Base-by-base conservation (phyloP, 768 basidiomycete genomes). In the Amanita brunnescens region DNA sequence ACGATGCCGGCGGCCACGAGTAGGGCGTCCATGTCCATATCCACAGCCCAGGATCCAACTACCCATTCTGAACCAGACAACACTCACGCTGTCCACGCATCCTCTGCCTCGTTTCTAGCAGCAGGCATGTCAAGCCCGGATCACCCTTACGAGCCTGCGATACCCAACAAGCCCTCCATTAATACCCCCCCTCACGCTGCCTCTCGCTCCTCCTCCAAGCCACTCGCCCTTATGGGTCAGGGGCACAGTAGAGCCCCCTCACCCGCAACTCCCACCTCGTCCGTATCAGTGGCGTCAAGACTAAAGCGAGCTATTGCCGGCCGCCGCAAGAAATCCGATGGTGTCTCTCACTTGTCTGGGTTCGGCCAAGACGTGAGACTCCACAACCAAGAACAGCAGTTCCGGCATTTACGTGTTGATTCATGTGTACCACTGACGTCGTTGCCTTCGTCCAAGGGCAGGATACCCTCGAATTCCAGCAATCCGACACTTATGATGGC, bases 261-360 rank as follows among this genome's bases (percentile, higher is more conserved):
- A 18, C 54, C 60, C 16, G 55, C 64, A 10, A 61, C 55, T 18
- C 41, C 63, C n/a, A 55, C 60, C 33, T 61, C 61, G 1, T 59
- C 58, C 26, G 59, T 62, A 32, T 55, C 57, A 1, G 39, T 58
- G 33, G 61, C 63, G 32, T 61, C 57, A 55, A 70, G 72, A 59
- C 64, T 85, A 43, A 81, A 78, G 59, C 80, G 81, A 50, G 80
- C 74, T 3, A 79, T 82, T 58, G 79, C 68, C 38, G 70, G 62
- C 16, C 73, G 81, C 41, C 69, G 78, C 54, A 83, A 80, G 69
- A 79, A 77, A 61, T 73, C 79, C 6, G 77, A 78, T 58, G 77
- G 79, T 58, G 59, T 64, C 45, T 60, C 41, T 32, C 29, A 34
- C 10, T 16, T 26, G 13, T 35, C 35, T 3, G 50, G 47, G 46